Evolutionary conservation across 2,329 filamentous ascomycete species (phyloP), one percentile per base, ranked within the genome.

Genomic region (Clarireedia hainanense): DNA sequence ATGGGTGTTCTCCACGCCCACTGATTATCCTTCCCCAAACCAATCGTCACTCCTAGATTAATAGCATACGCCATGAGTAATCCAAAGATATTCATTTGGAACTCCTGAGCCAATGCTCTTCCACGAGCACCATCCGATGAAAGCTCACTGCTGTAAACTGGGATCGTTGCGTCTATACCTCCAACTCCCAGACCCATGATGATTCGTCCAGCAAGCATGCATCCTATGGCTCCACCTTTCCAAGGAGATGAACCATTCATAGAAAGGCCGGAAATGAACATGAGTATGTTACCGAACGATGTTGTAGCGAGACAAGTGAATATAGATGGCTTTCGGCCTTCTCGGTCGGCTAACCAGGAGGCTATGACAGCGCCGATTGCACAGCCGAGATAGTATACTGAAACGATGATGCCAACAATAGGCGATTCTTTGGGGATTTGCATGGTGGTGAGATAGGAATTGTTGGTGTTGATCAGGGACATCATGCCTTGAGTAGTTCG

Each of bases 381-480:
- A 61, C 80, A 83, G n/a, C 80, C 80, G 5, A 84, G 75, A 61
- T 84, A 84, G 70, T 84, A 84, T 30, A 84, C 73, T 2, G 78
- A 77, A 15, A 84, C 80, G 53, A 83, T 79, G 55, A 58, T 56
- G 36, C 56, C 52, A 6, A 58, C 48, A 9, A 58, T 2, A 30
- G 56, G 48, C 4, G 52, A 56, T 27, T 56, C 53, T 39, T 43
- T 26, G 6, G 62, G 57, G 37, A 84, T 79, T 48, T 74, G 74
- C 80, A 85, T 84, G 30, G 79, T 83, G 6, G 66, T 58, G 1
- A 84, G 75, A 62, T 84, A 84, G 60, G 67, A 68, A 23, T 60
- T 60, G 48, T 73, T 74, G 10, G 81, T 86, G 66, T 85, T 85
- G 63, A 81, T 80, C 59, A 80, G 76, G 58, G 88, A 91, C 88